phyloP scores from a whole-genome alignment of 495 filamentous ascomycete species.

The Acidomyces sp. region DNA sequence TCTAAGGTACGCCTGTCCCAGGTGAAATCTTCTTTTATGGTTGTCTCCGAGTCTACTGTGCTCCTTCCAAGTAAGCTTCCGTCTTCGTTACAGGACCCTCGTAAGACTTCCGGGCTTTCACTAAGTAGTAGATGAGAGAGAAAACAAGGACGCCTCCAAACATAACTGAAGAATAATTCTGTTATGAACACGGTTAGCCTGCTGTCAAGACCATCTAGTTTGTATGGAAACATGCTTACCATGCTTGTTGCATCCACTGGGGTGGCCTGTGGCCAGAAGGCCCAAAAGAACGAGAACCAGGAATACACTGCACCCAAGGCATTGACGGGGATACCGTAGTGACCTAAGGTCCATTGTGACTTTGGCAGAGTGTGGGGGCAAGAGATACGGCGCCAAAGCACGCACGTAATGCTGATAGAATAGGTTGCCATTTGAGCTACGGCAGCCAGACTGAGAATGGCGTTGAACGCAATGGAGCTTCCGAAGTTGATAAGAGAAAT shows the following conservation, averaged over 20 bases:
- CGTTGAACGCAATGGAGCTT: conserved; percentile 42
- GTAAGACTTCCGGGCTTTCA: conserved; percentile 19
- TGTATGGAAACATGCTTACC: not conserved
- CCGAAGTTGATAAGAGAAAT: conserved; percentile 44
- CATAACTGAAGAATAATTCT: conserved; percentile 25
- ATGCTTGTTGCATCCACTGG: conserved; percentile 16
- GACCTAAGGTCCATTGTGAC: conserved; percentile 19
- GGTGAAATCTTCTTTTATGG: too few species aligned
- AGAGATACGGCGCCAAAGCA: conserved; percentile 20
- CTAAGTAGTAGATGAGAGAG: conserved; percentile 12
- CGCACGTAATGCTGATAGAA: conserved; percentile 17
- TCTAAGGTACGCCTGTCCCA: too few species aligned
- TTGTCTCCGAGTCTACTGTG: too few species aligned
- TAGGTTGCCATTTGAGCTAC: conserved; percentile 16
- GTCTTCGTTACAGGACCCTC: conserved; percentile 21
- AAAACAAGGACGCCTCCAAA: conserved; percentile 20
- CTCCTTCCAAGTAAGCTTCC: conserved; percentile 15
- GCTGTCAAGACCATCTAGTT: not conserved
- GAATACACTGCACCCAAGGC: conserved; percentile 22
- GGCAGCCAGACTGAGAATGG: conserved; percentile 33
- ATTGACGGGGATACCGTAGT: conserved; percentile 22
- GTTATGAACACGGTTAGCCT: not conserved
- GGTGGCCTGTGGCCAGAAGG: conserved; percentile 25
- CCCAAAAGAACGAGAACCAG: conserved; percentile 25
- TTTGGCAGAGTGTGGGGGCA: conserved; percentile 19